Evolutionary conservation across 2,329 filamentous ascomycete species (phyloP), one percentile per base, ranked within the genome.

Genomic region (Sporothrix pseudoabietina): DNA sequence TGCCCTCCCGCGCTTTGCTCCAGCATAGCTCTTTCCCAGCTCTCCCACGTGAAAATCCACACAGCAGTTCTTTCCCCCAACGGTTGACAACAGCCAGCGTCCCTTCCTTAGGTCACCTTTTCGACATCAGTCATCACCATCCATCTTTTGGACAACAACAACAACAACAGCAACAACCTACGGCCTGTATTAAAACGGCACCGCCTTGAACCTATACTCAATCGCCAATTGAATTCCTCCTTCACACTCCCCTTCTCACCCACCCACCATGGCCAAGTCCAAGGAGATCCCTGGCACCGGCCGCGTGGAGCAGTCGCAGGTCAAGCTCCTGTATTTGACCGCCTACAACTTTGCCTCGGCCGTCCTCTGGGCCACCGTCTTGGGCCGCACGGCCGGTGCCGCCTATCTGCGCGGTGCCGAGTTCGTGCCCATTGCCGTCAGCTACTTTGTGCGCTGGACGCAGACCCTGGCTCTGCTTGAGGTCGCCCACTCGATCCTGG

Each of bases 381-480:
- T 98, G 55, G 87, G 88, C 72, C 89, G 92, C 74, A 90, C 92
- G 2, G 78, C 90, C 35, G 76, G 81, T 39, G 82, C 89, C 72
- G 86, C 91, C 30, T 80, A 85, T 30, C 77, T 85, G 32, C 81
- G 83, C n/a, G 87, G 88, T 9, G 87, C 89, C 71, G 82, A 83
- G 19, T 84, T 86, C 71, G 89, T 92, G 66, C 91, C 90, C 78
- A 80, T 84, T 6, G 86, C 84, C 59, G 86, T 90, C 9, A 91
- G 92, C 76, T 83, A 88, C 70, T 94, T 90, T 81, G 89, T 89
- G 65, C 90, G 91, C 78, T 90, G 89, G 88, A 94, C 92, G 72
- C 96, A 99, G 86, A 96, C 92, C 3, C 82, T 93, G 71, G 96
- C 96, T 0, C 82, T 89, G 61, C 84, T 98, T 80, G 96, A 99